Base-by-base conservation (phyloP, 495 filamentous ascomycete species). In the Hypoxylon cercidicola region DNA sequence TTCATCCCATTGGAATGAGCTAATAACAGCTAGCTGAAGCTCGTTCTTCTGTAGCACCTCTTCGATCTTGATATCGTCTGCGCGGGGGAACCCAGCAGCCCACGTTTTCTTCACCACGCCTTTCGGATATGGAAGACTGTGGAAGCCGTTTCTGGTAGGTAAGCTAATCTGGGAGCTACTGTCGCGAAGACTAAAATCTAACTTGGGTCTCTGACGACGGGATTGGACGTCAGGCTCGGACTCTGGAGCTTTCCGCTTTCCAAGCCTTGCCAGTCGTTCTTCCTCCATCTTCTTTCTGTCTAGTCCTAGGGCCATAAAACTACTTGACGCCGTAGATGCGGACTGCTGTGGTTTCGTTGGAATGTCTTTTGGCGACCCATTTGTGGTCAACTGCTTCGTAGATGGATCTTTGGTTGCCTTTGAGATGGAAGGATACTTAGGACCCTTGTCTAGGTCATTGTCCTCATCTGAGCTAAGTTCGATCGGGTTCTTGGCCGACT, bases 21-120 rank as follows among this genome's bases (percentile, higher is more conserved):
- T 95, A 2, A 99, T 75, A 0, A 98, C 84, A 0, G 93, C 95
- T 18, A 92, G 78, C 16, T 88, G 78, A 0, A 97, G 81, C 34
- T 89, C 82, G 4, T 82, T 72, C 39, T 84, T 85, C 71, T 96
- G 89, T 0, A 99, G 74, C 1, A 97, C 88, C 69, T 98, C 95
- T 71, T 97, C 93, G 39, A 99, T 87, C 65, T 88, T 96, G 68
- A 98, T 92, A 55, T 96, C 93, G 43, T 93, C 81, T 0, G 65
- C 72, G 23, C 91, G 80, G 0, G 77, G 73, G 41, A 81, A 81
- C 4, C 86, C 84, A 20, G 77, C 73, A 0, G 82, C 85, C 85
- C 89, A 93, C 0, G 95, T 99, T 72, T 90, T 93, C 75, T 91
- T 97, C 19, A 97, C 87, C 0, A 82, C 79, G 10, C 94, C 94